Conservation (phyloP, 768 basidiomycete genomes). For the Boletus vinaceobasis region DNA sequence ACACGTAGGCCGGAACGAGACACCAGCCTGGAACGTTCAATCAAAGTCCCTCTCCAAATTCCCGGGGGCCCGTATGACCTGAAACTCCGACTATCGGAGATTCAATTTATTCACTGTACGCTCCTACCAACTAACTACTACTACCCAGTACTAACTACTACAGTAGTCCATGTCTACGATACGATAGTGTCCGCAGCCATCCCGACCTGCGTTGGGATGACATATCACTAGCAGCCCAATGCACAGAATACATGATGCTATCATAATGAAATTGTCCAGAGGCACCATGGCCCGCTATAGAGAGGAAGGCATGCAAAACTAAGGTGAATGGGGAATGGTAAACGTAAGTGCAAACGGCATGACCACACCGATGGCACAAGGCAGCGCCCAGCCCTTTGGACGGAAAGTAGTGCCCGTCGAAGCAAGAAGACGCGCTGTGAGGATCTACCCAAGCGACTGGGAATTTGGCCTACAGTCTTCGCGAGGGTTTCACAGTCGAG, state of each 20-base stretch:
- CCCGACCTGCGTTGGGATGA: not conserved
- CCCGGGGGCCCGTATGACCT: constrained; percentile 12
- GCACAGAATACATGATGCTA: not conserved
- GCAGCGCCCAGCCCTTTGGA: not conserved
- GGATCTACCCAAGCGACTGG: not conserved
- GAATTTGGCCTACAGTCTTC: constrained; percentile 13
- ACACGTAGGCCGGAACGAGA: constrained; percentile 30
- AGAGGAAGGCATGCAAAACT: not conserved
- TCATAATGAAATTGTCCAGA: constrained; percentile 1
- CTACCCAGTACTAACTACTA: not conserved
- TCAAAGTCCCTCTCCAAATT: constrained; percentile 17
- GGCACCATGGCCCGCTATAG: not conserved
- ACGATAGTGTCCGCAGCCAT: not conserved
- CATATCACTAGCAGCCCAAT: not conserved
- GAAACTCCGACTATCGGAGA: constrained; percentile 21
- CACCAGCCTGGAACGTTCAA: constrained; percentile 30
- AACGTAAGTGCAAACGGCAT: not conserved
- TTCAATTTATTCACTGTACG: not conserved
- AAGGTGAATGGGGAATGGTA: not conserved
- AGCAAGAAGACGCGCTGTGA: not conserved
- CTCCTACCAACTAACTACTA: no score
- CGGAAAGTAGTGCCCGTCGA: not conserved
- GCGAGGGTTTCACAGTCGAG: constrained; percentile 12
- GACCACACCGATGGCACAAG: not conserved
- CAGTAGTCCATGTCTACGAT: not conserved